phyloP scores from a whole-genome alignment of 2,329 filamentous ascomycete genomes.

The Dendryphion nanum region DNA sequence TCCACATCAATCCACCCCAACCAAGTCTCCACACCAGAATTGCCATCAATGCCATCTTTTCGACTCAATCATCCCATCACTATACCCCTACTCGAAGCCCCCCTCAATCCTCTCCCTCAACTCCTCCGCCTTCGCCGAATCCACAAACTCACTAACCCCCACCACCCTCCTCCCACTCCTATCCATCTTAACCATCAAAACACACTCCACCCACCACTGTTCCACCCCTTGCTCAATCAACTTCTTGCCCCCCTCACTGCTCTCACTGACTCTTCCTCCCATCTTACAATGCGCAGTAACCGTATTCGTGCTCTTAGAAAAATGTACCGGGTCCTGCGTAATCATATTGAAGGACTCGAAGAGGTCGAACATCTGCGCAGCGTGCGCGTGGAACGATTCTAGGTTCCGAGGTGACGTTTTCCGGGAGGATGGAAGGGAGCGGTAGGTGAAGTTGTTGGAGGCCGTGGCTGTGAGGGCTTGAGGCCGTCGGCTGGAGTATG shows the following conservation, averaged over 20 bases:
- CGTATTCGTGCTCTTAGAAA: constrained; percentile 22
- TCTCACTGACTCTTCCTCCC: constrained; percentile 20
- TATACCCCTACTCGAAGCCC: constrained; percentile 28
- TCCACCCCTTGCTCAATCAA: constrained; percentile 15
- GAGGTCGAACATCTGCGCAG: constrained; percentile 41
- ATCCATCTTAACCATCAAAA: constrained; percentile 24
- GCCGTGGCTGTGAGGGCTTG: constrained; percentile 38
- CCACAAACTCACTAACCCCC: constrained; percentile 42
- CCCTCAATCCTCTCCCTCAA: constrained; percentile 39
- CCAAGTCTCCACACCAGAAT: constrained; percentile 1
- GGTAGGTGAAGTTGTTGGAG: constrained; percentile 45
- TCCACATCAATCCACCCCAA: background rate
- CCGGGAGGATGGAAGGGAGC: constrained; percentile 42
- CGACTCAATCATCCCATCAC: background rate
- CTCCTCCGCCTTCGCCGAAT: constrained; percentile 38
- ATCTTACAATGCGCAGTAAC: constrained; percentile 38
- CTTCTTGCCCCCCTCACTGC: constrained; percentile 14
- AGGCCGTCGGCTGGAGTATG: constrained; percentile 43
- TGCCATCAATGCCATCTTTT: background rate
- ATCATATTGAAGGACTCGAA: constrained; percentile 44
- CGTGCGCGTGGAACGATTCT: constrained; percentile 41
- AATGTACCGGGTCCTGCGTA: constrained; percentile 32
- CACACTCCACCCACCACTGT: constrained; percentile 27
- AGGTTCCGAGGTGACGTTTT: constrained; percentile 38
- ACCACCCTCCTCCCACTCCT: constrained; percentile 20